A percentile compares a stretch with the other conserved stretches of the same genome.
phyloP scores from a whole-genome alignment of 805 yeast species.

The Huiozyma naganishii region DNA sequence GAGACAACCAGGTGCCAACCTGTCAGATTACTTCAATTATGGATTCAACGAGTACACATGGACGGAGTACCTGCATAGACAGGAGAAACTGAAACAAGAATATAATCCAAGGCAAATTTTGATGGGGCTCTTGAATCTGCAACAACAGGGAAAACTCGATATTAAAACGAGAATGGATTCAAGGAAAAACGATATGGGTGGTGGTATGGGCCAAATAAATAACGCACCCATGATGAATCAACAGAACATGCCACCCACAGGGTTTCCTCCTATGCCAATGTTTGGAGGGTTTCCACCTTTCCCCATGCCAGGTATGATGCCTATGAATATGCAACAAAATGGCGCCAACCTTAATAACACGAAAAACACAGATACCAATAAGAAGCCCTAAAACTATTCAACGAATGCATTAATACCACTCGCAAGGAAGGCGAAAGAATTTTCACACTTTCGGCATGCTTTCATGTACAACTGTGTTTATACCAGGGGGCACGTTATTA shows the following conservation, averaged over 20 bases:
- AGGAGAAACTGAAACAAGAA: slow-evolving; percentile 68
- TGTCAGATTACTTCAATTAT: slow-evolving; percentile 88
- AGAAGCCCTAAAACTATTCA: not conserved
- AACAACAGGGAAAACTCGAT: slow-evolving; percentile 31
- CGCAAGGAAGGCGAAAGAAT: too few species aligned
- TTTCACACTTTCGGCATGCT: too few species aligned
- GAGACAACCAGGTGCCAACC: slow-evolving; percentile 95
- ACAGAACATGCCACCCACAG: slow-evolving; percentile 15
- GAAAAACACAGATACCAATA: slow-evolving; percentile 3
- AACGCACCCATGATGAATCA: not conserved
- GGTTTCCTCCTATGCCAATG: slow-evolving; percentile 26
- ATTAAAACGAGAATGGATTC: slow-evolving; percentile 29
- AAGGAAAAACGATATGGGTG: slow-evolving; percentile 1
- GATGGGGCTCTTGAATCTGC: slow-evolving; percentile 35
- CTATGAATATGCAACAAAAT: slow-evolving; percentile 24
- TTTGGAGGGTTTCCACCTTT: slow-evolving; percentile 28
- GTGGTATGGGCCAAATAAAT: not conserved
- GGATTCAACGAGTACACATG: slow-evolving; percentile 96
- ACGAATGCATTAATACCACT: too few species aligned
- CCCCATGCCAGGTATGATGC: slow-evolving; percentile 31
- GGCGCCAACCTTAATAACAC: slow-evolving; percentile 4
- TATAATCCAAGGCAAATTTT: slow-evolving; percentile 75
- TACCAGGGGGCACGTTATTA: too few species aligned
- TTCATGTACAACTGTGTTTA: too few species aligned
- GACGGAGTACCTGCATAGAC: slow-evolving; percentile 85